phyloP scores from a whole-genome alignment of 345 rosid species.

The Melastoma malabathricum region DNA sequence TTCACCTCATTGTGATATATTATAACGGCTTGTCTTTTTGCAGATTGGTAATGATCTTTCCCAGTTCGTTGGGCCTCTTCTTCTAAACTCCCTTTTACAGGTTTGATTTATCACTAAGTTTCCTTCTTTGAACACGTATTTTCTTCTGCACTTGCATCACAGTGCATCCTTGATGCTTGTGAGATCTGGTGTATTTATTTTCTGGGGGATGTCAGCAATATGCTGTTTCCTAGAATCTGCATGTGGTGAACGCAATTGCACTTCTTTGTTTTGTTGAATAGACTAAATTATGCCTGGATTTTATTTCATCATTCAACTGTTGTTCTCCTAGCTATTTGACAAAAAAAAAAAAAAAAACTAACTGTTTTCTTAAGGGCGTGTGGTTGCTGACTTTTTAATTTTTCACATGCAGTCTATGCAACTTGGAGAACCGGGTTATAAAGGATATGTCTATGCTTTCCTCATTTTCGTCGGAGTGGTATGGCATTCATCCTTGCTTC shows the following conservation, averaged over 20 bases:
- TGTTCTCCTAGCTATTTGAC: too few species aligned
- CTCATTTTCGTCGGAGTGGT: conserved; percentile 95
- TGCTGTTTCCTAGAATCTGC: too few species aligned
- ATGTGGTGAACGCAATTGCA: too few species aligned
- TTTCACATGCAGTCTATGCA: conserved; percentile 85
- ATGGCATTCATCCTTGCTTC: conserved; percentile 13
- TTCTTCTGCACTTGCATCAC: too few species aligned
- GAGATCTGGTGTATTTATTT: too few species aligned
- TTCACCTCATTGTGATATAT: not conserved
- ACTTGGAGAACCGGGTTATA: conserved; percentile 82
- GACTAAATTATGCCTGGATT: too few species aligned
- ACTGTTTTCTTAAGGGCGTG: not conserved
- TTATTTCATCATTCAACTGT: too few species aligned
- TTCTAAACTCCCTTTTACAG: conserved; percentile 73
- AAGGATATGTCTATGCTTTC: conserved; percentile 86
- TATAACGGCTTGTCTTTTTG: conserved; percentile 4
- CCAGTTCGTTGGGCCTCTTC: conserved; percentile 90
- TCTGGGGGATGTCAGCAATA: too few species aligned
- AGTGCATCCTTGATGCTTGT: too few species aligned
- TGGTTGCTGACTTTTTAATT: conserved; percentile 8
- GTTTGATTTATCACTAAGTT: conserved; percentile 16
- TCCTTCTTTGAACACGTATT: not conserved
- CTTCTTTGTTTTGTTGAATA: too few species aligned
- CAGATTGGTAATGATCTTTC: conserved; percentile 91
- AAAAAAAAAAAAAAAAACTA: too few species aligned